Conservation (phyloP, 345 rosid genomes). For the Hirschfeldia incana region DNA sequence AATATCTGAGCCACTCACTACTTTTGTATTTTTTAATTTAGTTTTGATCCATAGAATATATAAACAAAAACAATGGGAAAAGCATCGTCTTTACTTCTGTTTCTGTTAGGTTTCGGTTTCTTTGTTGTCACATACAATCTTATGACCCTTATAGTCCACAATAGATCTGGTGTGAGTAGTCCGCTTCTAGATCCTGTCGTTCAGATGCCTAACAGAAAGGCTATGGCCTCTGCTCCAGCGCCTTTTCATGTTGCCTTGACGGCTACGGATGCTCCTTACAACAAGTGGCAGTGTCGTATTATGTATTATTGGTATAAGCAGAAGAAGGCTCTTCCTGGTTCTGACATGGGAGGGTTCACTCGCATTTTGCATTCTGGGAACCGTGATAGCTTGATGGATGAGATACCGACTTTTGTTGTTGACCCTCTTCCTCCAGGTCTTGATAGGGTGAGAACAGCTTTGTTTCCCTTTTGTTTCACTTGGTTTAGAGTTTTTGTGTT, state of each 20-base stretch:
- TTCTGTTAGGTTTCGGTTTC: conserved; percentile 63
- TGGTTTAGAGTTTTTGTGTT: background rate
- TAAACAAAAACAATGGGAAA: conserved; percentile 46
- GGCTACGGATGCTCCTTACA: conserved; percentile 85
- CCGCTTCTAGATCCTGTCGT: conserved; percentile 63
- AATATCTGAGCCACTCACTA: background rate
- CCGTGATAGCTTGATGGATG: conserved; percentile 87
- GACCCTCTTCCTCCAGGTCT: conserved; percentile 95
- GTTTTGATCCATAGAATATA: conserved; percentile 23
- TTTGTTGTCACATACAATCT: conserved; percentile 81
- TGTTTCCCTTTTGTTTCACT: background rate
- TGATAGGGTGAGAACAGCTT: conserved; percentile 58
- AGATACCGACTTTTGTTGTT: conserved; percentile 85
- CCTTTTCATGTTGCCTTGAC: conserved; percentile 90
- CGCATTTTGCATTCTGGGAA: conserved; percentile 89
- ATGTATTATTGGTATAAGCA: conserved; percentile 96
- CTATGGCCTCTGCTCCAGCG: conserved; percentile 39
- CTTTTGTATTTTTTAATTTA: background rate
- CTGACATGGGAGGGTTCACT: conserved; percentile 94
- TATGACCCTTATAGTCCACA: conserved; percentile 53
- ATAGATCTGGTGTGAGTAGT: conserved; percentile 42
- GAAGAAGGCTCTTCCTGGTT: conserved; percentile 73
- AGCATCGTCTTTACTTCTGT: conserved; percentile 60
- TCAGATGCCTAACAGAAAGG: conserved; percentile 61
- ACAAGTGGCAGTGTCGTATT: conserved; percentile 96